Percentiles rank a stretch among this genome's conserved stretches.
Conservation (phyloP, 768 basidiomycete genomes). For the Boletus rubropictus region DNA sequence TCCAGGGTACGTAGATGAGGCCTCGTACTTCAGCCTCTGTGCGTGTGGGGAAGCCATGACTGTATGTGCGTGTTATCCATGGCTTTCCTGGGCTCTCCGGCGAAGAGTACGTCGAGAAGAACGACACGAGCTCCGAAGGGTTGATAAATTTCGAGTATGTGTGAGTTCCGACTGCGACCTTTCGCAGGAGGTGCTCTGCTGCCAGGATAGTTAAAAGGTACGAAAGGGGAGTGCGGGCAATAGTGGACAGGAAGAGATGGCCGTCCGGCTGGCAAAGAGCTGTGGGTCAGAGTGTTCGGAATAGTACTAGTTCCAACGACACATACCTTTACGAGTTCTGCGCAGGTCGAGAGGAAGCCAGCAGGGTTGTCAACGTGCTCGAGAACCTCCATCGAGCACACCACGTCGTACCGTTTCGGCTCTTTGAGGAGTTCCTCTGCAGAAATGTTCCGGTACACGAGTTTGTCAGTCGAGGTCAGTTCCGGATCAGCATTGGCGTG, state of each 20-base stretch:
- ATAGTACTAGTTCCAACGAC: neutral
- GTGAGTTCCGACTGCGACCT: constrained; percentile 86
- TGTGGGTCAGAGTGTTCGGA: constrained; percentile 2
- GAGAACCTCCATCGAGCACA: constrained; percentile 96
- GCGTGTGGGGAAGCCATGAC: constrained; percentile 46
- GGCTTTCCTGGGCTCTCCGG: constrained; percentile 27
- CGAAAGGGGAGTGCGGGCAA: constrained; percentile 79
- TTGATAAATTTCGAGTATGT: constrained; percentile 87
- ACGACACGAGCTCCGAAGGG: constrained; percentile 76
- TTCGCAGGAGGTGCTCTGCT: constrained; percentile 75
- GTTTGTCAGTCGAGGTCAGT: constrained; percentile 35
- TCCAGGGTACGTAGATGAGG: constrained; percentile 68
- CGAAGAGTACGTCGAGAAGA: constrained; percentile 61
- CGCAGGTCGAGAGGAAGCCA: constrained; percentile 75
- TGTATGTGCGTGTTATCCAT: constrained; percentile 56
- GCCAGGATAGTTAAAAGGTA: constrained; percentile 65
- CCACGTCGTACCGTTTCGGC: constrained; percentile 73
- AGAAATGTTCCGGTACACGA: constrained; percentile 66
- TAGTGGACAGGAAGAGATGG: constrained; percentile 91
- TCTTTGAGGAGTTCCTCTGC: constrained; percentile 70
- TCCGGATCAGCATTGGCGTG: constrained; percentile 77
- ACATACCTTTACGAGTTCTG: constrained; percentile 79
- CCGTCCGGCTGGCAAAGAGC: constrained; percentile 71
- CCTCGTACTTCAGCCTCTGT: constrained; percentile 77
- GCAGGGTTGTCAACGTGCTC: constrained; percentile 95